A percentile compares a stretch with the other conserved stretches of the same genome.
phyloP scores from a whole-genome alignment of 768 basidiomycete species.

The Paxillus involutus region DNA sequence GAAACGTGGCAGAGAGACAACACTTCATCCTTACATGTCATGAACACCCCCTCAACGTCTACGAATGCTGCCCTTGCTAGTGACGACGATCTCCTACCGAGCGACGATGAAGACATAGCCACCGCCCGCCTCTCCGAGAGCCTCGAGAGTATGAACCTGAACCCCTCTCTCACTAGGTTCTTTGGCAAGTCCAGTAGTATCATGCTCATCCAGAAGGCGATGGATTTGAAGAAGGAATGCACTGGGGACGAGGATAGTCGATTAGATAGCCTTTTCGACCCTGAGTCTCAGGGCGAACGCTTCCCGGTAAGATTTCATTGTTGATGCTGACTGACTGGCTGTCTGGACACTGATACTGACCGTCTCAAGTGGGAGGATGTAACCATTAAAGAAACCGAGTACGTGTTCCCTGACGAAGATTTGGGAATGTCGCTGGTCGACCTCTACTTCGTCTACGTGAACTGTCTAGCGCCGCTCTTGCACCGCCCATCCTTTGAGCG shows the following conservation, averaged over 20 bases:
- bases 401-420: constrained; percentile 49
- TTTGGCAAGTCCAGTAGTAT: constrained; percentile 43
- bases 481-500: constrained; percentile 70
- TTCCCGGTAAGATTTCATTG: constrained; percentile 26
- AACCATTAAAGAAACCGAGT: constrained; percentile 26
- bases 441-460: constrained; percentile 60
- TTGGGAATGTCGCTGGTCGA: constrained; percentile 55
- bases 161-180: constrained; percentile 21
- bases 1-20: constrained; percentile 32
- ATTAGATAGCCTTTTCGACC: constrained; percentile 10
- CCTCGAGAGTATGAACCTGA: constrained; percentile 21
- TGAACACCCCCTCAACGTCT: constrained; percentile 11
- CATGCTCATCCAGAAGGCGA: constrained; percentile 43
- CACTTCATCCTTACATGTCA: constrained; percentile 12
- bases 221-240: constrained; percentile 59
- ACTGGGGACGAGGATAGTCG: constrained; percentile 35
- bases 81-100: constrained; percentile 22
- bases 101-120: constrained; percentile 27
- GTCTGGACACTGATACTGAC: no score
- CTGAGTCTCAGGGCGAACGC: constrained; percentile 19
- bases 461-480: constrained; percentile 64
- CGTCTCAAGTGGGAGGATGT: constrained; percentile 28
- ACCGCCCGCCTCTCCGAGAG: constrained; percentile 23
- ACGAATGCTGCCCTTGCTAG: constrained; percentile 1
- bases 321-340: no score